Percentiles rank a stretch among this genome's conserved stretches.
phyloP scores from a whole-genome alignment of 768 basidiomycete species.

The Lyophyllum decastes region DNA sequence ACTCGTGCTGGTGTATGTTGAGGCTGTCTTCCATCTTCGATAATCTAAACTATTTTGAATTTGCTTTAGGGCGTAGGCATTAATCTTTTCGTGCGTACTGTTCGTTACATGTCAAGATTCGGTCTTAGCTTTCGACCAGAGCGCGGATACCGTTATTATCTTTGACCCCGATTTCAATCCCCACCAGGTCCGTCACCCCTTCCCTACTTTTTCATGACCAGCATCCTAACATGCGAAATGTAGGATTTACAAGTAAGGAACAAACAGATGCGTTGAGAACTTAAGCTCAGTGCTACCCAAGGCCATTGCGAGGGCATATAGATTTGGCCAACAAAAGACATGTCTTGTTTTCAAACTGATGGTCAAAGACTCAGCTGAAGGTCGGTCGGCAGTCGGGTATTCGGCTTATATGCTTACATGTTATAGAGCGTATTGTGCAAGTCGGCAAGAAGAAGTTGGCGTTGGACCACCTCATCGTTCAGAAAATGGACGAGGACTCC shows the following conservation, averaged over 20 bases:
- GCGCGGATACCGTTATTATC: conserved; percentile 91
- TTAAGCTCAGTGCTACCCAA: conserved; percentile 30
- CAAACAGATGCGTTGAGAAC: neutral
- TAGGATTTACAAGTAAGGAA: conserved; percentile 82
- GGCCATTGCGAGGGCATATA: conserved; percentile 94
- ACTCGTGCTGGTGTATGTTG: conserved; percentile 78
- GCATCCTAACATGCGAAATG: neutral
- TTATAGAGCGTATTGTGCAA: conserved; percentile 84
- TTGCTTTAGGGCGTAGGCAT: conserved; percentile 74
- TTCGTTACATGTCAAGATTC: neutral
- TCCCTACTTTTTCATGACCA: neutral
- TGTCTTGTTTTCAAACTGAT: conserved; percentile 96
- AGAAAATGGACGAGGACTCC: conserved; percentile 87
- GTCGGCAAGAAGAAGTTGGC: conserved; percentile 95
- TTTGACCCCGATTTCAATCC: conserved; percentile 99
- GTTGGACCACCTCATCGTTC: conserved; percentile 92
- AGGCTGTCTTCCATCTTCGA: neutral
- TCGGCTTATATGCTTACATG: conserved; percentile 7
- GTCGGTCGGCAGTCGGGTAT: conserved; percentile 31
- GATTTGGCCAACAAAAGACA: conserved; percentile 93
- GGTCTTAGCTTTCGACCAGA: conserved; percentile 38
- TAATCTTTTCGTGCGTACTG: conserved; percentile 59
- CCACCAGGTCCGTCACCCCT: conserved; percentile 64
- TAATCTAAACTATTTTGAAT: neutral
- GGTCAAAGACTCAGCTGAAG: conserved; percentile 93